Conservation (phyloP, 352 stramenopile genomes). For the Globisporangium canariense region DNA sequence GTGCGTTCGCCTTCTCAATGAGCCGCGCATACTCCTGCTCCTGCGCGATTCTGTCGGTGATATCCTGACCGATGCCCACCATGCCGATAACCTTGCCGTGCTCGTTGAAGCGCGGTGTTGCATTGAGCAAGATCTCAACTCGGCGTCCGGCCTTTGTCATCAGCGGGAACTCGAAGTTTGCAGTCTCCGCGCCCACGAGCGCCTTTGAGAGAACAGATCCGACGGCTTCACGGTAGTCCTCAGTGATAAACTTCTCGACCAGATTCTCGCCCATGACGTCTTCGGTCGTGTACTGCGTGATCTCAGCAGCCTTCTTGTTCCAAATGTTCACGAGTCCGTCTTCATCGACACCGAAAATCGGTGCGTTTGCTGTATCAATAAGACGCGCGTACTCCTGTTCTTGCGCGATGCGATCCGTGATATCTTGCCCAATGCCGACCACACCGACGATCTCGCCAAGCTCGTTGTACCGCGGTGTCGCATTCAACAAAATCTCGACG, state of each 20-base stretch:
- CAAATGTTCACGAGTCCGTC: slow-evolving; percentile 9
- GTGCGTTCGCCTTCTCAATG: slow-evolving; percentile 73
- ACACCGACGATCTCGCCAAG: neutral
- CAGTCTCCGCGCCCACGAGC: neutral
- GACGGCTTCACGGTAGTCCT: neutral
- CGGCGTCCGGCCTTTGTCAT: slow-evolving; percentile 72
- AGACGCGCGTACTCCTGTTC: slow-evolving; percentile 37
- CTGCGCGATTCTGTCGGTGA: neutral
- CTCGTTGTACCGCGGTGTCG: neutral
- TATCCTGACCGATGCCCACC: neutral
- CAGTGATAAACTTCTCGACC: neutral
- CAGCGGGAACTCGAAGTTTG: slow-evolving; percentile 78
- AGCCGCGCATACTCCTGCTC: neutral
- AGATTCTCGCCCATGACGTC: neutral
- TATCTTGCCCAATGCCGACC: neutral
- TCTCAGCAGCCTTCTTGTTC: slow-evolving; percentile 35
- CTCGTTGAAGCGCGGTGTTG: slow-evolving; percentile 32
- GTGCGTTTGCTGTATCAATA: neutral
- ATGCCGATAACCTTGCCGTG: neutral
- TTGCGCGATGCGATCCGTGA: neutral
- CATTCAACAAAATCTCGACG: neutral
- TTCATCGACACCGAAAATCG: neutral
- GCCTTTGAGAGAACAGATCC: neutral
- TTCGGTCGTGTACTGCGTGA: neutral
- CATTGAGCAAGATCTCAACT: slow-evolving; percentile 88